Evolutionary conservation across 2,329 filamentous ascomycete species (phyloP).

Genomic region (Aspergillus fumigatus): DNA sequence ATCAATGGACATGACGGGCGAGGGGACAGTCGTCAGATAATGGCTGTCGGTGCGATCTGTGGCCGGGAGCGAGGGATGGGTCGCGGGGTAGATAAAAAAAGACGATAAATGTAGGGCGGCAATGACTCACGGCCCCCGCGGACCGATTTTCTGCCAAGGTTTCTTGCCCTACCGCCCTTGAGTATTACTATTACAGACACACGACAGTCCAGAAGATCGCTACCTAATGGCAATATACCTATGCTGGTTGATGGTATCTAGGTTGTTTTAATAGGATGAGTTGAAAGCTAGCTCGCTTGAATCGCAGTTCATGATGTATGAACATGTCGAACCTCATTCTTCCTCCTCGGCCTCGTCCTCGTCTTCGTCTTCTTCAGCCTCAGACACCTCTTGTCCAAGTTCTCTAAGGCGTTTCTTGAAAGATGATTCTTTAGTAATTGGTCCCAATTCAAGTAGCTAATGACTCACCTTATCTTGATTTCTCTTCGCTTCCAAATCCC

Average conservation of each 20-base stretch:
- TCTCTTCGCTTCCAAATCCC: constrained; percentile 73
- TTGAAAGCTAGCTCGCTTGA: neutral
- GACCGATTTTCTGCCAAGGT: constrained; percentile 2
- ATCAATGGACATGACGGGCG: constrained; percentile 70
- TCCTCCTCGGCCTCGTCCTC: constrained; percentile 54
- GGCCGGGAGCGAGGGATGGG: constrained; percentile 12
- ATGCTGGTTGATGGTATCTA: neutral
- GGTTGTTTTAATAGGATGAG: neutral
- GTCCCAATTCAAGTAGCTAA: neutral
- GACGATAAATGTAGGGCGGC: neutral
- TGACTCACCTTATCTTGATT: constrained; percentile 65
- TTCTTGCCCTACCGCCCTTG: constrained; percentile 8
- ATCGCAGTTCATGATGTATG: constrained; percentile 4
- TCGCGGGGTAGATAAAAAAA: constrained; percentile 19
- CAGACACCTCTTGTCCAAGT: constrained; percentile 67
- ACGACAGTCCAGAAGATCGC: neutral
- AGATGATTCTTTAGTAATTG: constrained; percentile 2
- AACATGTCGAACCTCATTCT: constrained; percentile 16
- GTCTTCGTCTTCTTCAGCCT: constrained; percentile 66
- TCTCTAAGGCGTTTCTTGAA: constrained; percentile 55
- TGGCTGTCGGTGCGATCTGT: constrained; percentile 13
- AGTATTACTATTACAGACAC: neutral
- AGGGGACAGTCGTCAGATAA: constrained; percentile 14
- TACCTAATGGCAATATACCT: constrained; percentile 4
- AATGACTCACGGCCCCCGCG: constrained; percentile 9